Conservation (phyloP, 129 eudicot species). For the Cynara cardunculus region DNA sequence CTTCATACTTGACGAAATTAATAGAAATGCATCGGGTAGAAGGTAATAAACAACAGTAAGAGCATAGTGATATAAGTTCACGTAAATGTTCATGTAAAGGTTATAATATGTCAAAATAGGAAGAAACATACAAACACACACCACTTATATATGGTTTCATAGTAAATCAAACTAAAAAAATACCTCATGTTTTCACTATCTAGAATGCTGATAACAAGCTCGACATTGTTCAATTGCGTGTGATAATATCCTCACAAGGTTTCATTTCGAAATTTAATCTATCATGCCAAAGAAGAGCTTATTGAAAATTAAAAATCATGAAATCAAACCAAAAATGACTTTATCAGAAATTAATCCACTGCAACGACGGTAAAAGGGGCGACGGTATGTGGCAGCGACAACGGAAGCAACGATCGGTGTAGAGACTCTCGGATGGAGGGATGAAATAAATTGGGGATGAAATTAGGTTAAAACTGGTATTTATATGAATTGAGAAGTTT, state of each 20-base stretch:
- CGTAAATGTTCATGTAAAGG: not conserved
- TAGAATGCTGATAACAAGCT: not conserved
- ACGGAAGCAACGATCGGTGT: too few relatives aligned
- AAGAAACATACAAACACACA: not conserved
- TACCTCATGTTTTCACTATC: not conserved
- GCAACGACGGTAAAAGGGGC: not conserved
- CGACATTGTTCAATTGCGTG: not conserved
- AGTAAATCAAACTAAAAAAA: not conserved
- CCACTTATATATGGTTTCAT: not conserved
- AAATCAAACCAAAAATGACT: not conserved
- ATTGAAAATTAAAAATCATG: not conserved
- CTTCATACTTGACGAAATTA: not conserved
- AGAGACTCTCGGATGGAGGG: too few relatives aligned
- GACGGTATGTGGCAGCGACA: not conserved
- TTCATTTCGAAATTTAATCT: not conserved
- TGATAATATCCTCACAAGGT: not conserved
- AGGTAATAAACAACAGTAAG: not conserved
- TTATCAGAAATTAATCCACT: not conserved
- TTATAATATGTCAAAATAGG: not conserved
- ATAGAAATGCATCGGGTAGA: not conserved
- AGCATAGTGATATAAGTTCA: not conserved
- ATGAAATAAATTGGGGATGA: not conserved
- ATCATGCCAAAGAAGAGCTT: not conserved
- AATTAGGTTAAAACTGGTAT: not conserved
- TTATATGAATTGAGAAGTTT: not conserved